Base-by-base conservation (phyloP, 257 asterid species). In the Eucommia ulmoides region DNA sequence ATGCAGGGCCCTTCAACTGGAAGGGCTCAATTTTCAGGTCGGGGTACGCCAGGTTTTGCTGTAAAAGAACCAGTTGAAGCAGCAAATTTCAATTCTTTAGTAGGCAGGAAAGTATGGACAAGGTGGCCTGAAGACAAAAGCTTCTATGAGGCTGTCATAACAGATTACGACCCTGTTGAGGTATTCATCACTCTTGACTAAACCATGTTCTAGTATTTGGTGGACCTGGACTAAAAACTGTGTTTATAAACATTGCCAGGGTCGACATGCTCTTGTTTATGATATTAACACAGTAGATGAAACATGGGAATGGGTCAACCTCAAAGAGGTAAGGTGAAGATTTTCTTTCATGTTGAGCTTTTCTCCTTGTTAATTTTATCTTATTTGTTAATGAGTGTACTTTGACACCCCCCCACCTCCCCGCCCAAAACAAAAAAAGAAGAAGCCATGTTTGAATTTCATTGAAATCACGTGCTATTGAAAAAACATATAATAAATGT, bases 101-200 rank as follows among this genome's bases (percentile, higher is more conserved):
- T 89, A 29, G 98, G 98, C 55, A 77, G 82, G 75, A 89, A 59
- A 78, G 88, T 89, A 56, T 74, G 82, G 69, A 89, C 93, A n/a
- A 67, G 88, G 64, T 89, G 96, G 98, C 98, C 98, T 52, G 98
- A 85, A 55, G 96, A 89, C 73, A 89, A 89, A 64, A 85, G 62
- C 59, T 89, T 85, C 48, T 89, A 89, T 70, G 98, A 82, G 62
- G 98, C 98, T 61, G 68, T 82, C 49, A 86, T 89, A 41, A 74
- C 84, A 23, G 78, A 78, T 64, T 85, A 78, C 52, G 65, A 85
- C 68, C 70, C 78, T 22, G 57, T 41, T 23, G 80, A 80, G 84
- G 98, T 85, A 75, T 47, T 61, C 48, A 22, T 56, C 49, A 20
- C 53, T 53, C 35, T 4, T 45, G 7, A 35, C 48, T 44, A 54